Percentiles rank a stretch among this genome's conserved stretches.
Conservation (phyloP, 441 rosid species). For the Erysimum cheiri region DNA sequence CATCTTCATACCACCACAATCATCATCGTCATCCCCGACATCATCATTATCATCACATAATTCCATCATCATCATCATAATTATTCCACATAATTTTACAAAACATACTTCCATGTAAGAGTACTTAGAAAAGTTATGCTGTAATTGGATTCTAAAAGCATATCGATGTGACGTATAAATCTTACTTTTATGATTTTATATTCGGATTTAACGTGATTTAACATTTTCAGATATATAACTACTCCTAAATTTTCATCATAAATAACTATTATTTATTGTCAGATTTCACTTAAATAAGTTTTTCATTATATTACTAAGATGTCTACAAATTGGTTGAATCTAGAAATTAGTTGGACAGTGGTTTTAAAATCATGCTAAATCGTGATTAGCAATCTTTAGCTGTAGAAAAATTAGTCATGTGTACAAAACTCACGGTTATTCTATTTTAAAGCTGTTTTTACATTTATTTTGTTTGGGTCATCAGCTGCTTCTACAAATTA, state of each 20-base stretch:
- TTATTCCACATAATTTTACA: background rate
- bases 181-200: too few species aligned
- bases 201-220: too few species aligned
- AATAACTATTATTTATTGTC: background rate
- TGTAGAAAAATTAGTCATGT: background rate
- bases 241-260: too few species aligned
- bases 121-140: too few species aligned
- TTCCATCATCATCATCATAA: background rate
- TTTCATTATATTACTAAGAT: background rate
- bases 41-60: background rate
- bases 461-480: too few species aligned
- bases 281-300: background rate
- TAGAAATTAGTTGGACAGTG: background rate
- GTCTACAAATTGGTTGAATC: background rate
- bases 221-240: too few species aligned
- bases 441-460: background rate
- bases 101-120: background rate
- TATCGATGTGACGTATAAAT: too few species aligned
- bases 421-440: background rate
- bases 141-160: too few species aligned
- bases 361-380: background rate
- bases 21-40: background rate
- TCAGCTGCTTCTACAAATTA: too few species aligned
- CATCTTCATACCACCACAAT: background rate
- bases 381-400: background rate